Percentiles rank a stretch among this genome's conserved stretches.
Conservation (phyloP, 2,329 filamentous ascomycete species). For the Claviceps sp. region DNA sequence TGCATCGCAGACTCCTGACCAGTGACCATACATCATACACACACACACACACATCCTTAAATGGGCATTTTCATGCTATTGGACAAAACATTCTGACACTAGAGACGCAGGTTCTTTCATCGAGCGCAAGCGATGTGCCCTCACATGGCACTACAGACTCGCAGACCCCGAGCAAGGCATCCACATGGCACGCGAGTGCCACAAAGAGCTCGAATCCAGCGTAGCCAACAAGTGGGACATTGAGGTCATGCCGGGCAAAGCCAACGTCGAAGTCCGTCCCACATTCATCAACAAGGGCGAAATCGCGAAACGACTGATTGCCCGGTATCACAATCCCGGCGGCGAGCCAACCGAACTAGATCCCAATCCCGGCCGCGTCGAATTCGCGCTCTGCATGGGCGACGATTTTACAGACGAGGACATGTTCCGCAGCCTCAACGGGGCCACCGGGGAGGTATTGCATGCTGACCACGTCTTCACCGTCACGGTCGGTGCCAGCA, state of each 20-base stretch:
- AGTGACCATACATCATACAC: constrained; percentile 3
- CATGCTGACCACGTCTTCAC: constrained; percentile 62
- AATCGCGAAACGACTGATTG: constrained; percentile 73
- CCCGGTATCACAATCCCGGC: constrained; percentile 48
- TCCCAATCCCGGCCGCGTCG: constrained; percentile 40
- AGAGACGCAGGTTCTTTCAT: constrained; percentile 61
- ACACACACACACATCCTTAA: neutral
- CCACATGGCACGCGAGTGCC: constrained; percentile 68
- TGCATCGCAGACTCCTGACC: too few species aligned
- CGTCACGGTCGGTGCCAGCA: constrained; percentile 81
- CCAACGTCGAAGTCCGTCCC: constrained; percentile 91
- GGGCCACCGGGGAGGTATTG: constrained; percentile 38
- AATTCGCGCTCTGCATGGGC: constrained; percentile 82
- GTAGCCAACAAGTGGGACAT: constrained; percentile 75
- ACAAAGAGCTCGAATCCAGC: constrained; percentile 64
- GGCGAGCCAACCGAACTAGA: constrained; percentile 31
- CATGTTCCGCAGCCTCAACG: constrained; percentile 75
- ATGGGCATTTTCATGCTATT: neutral
- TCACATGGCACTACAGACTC: constrained; percentile 95
- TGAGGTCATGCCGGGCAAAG: constrained; percentile 94
- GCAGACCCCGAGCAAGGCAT: constrained; percentile 76
- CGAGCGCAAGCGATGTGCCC: constrained; percentile 82
- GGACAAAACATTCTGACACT: neutral
- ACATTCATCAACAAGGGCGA: constrained; percentile 97
- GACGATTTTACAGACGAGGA: constrained; percentile 98